These are phyloP conservation scores for Arachis hypogaea DNA, from an alignment of 306 rosid genomes.

Conservation along the genomic window DNA sequence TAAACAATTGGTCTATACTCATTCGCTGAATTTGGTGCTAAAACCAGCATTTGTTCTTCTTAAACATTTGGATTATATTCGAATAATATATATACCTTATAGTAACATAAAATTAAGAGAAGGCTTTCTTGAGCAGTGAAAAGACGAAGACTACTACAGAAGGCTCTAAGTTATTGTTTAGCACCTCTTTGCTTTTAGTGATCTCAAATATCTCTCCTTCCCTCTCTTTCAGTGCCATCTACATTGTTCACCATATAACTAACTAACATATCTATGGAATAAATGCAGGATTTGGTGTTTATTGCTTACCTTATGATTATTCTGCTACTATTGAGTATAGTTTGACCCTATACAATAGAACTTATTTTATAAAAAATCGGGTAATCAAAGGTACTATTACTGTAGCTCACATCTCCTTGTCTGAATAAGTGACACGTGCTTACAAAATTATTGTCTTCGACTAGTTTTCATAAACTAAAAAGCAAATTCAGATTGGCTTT, in stretches of 20 bases:
- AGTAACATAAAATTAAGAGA: slow-evolving; percentile 3
- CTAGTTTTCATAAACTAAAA: too few species aligned
- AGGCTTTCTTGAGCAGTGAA: slow-evolving; percentile 13
- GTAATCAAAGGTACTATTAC: too few species aligned
- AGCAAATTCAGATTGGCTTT: too few species aligned
- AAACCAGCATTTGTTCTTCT: neutral
- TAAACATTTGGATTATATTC: neutral
- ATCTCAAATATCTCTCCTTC: slow-evolving; percentile 43
- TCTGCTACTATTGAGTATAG: slow-evolving; percentile 53
- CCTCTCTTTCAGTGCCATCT: slow-evolving; percentile 8
- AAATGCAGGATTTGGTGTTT: slow-evolving; percentile 54
- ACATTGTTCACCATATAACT: neutral
- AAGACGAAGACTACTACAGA: slow-evolving; percentile 52
- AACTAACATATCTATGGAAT: slow-evolving; percentile 10
- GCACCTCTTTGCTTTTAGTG: slow-evolving; percentile 41
- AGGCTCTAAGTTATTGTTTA: slow-evolving; percentile 39
- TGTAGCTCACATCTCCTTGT: too few species aligned
- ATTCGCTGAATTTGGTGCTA: too few species aligned
- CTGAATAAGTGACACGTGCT: too few species aligned
- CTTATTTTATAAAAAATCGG: too few species aligned
- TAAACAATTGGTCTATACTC: too few species aligned
- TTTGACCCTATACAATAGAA: too few species aligned
- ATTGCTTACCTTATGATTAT: slow-evolving; percentile 60
- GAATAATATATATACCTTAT: neutral
- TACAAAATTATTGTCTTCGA: too few species aligned